Evolutionary conservation across 768 basidiomycete species (phyloP).

Genomic region (Atractiella rhizophila): DNA sequence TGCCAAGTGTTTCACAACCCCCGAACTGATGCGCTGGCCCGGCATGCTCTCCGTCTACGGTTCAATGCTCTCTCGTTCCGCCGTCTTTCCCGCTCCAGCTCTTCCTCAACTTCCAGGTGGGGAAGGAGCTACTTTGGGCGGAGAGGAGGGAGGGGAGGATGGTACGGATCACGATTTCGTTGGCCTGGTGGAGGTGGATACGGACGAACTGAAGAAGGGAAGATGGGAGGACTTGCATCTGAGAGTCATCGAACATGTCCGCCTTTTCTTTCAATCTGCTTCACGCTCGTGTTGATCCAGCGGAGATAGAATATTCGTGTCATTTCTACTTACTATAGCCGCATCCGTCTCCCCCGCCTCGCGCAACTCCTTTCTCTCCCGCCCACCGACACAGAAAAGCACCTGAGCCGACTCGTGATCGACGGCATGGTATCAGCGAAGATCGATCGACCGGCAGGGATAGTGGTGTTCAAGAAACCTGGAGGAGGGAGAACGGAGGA

Average conservation of each 20-base stretch:
- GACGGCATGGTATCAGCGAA: conserved; percentile 81
- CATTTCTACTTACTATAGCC: conserved; percentile 77
- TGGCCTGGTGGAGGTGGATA: too few species aligned
- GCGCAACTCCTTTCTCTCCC: conserved; percentile 68
- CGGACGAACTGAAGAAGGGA: conserved; percentile 20
- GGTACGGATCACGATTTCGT: conserved; percentile 13
- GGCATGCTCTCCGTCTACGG: conserved; percentile 75
- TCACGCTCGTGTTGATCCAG: not conserved
- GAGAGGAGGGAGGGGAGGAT: too few species aligned
- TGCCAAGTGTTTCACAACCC: conserved; percentile 75
- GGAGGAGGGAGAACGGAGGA: conserved; percentile 57
- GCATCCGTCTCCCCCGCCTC: conserved; percentile 60
- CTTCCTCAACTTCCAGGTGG: too few species aligned
- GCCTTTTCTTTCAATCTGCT: conserved; percentile 21
- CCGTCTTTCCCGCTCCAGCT: too few species aligned
- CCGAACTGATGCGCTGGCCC: conserved; percentile 90
- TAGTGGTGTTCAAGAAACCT: conserved; percentile 64
- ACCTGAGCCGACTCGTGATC: conserved; percentile 66
- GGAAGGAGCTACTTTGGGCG: too few species aligned
- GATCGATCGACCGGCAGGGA: conserved; percentile 68
- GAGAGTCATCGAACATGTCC: conserved; percentile 83
- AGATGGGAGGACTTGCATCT: conserved; percentile 89
- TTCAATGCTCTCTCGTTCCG: conserved; percentile 47
- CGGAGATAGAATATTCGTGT: conserved; percentile 66
- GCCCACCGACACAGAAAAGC: conserved; percentile 57